Evolutionary conservation across 1,139 yeast species (phyloP).

Genomic region (Debaryomyces sp.): DNA sequence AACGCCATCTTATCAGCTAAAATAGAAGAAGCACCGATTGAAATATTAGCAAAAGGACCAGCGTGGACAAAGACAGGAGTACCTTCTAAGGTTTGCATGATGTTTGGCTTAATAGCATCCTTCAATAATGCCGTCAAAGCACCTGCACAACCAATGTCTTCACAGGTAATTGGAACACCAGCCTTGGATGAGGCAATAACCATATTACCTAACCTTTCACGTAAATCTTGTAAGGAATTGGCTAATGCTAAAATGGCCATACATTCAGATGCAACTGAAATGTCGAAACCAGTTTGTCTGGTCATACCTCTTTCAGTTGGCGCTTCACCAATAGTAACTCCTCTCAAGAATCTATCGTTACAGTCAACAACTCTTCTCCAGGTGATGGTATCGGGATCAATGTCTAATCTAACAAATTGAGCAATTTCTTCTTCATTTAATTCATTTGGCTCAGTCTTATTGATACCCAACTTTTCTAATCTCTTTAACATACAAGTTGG

Average conservation of each 20-base stretch:
- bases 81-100: conserved; percentile 98
- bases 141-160: conserved; percentile 97
- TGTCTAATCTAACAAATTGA: conserved; percentile 81
- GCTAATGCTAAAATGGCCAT: conserved; percentile 97
- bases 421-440: conserved; percentile 79
- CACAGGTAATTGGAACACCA: conserved; percentile 93
- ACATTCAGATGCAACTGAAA: conserved; percentile 95
- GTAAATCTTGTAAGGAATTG: conserved; percentile 79
- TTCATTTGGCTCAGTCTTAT: conserved; percentile 78
- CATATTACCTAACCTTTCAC: conserved; percentile 87
- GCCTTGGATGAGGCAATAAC: conserved; percentile 82
- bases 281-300: conserved; percentile 92
- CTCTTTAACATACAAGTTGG: conserved; percentile 80
- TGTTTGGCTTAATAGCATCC: conserved; percentile 96
- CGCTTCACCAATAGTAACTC: conserved; percentile 89
- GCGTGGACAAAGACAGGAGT: conserved; percentile 98
- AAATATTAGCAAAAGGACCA: conserved; percentile 97
- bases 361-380: conserved; percentile 97
- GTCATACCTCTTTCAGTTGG: conserved; percentile 92
- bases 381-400: conserved; percentile 91
- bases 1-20: conserved; percentile 95
- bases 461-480: conserved; percentile 76
- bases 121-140: conserved; percentile 93
- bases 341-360: conserved; percentile 92
- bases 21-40: conserved; percentile 95